A percentile compares a stretch with the other conserved stretches of the same genome.
phyloP scores from a whole-genome alignment of 208 protist genomes.

The Leptomonas seymouri region DNA sequence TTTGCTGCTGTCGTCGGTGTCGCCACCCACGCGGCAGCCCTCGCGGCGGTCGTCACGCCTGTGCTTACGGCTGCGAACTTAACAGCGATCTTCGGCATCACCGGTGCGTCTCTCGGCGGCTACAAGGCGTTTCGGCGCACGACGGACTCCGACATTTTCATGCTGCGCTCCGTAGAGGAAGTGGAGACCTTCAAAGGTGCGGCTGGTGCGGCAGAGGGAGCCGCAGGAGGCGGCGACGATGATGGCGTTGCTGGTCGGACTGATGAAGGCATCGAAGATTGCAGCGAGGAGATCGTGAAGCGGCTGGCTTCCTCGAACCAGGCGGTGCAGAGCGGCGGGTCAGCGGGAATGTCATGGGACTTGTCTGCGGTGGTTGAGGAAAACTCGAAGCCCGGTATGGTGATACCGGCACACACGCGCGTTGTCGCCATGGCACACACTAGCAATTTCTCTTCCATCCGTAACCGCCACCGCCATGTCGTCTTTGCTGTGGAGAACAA shows the following conservation, averaged over 20 bases:
- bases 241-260: background rate
- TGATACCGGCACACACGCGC: slow-evolving; percentile 68
- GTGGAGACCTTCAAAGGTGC: slow-evolving; percentile 50
- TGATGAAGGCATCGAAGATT: slow-evolving; percentile 23
- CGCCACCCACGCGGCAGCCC: slow-evolving; percentile 70
- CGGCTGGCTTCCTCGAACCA: slow-evolving; percentile 26
- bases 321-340: slow-evolving; percentile 13
- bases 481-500: slow-evolving; percentile 66
- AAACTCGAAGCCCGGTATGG: slow-evolving; percentile 44
- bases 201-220: background rate
- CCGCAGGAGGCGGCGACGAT: slow-evolving; percentile 3
- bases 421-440: slow-evolving; percentile 61
- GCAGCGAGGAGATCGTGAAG: slow-evolving; percentile 23
- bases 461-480: slow-evolving; percentile 52
- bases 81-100: slow-evolving; percentile 73
- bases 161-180: slow-evolving; percentile 68
- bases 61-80: slow-evolving; percentile 70
- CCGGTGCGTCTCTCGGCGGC: slow-evolving; percentile 69
- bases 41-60: slow-evolving; percentile 62
- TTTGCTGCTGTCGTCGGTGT: slow-evolving; percentile 66
- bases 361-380: slow-evolving; percentile 58
- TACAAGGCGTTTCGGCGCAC: slow-evolving; percentile 81
- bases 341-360: slow-evolving; percentile 24
- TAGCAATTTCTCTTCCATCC: slow-evolving; percentile 31
- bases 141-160: slow-evolving; percentile 59